These are phyloP conservation scores for Pholiota adiposa DNA, from an alignment of 1,284 basidiomycete species.

Conservation along the genomic window DNA sequence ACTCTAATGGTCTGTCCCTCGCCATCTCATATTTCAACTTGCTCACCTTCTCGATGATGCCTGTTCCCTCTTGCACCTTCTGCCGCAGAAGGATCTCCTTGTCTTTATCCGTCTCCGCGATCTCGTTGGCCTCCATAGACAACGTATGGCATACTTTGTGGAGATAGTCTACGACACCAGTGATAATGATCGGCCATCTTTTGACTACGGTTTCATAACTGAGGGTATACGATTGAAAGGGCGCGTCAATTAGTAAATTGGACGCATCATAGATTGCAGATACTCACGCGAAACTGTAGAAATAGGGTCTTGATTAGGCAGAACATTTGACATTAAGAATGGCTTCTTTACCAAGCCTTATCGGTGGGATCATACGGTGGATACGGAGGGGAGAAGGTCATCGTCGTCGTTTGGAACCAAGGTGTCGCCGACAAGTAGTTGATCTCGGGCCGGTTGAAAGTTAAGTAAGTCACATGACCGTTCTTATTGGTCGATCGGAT, in stretches of 20 bases:
- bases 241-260: not conserved
- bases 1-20: constrained; percentile 78
- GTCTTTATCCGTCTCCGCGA: constrained; percentile 20
- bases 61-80: constrained; percentile 82
- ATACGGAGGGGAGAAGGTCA: constrained; percentile 54
- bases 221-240: not conserved
- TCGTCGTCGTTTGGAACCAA: constrained; percentile 11
- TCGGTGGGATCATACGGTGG: constrained; percentile 73
- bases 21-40: constrained; percentile 92
- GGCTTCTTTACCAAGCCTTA: constrained; percentile 50
- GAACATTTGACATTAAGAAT: not conserved
- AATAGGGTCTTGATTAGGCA: constrained; percentile 1
- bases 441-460: not conserved
- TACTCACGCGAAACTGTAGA: constrained; percentile 58
- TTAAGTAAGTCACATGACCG: not conserved
- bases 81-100: constrained; percentile 27
- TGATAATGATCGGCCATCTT: constrained; percentile 83
- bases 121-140: constrained; percentile 24
- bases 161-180: constrained; percentile 36
- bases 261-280: constrained; percentile 2
- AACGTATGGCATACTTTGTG: constrained; percentile 39
- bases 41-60: constrained; percentile 79
- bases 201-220: constrained; percentile 55
- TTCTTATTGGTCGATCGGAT: too few species aligned
- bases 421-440: not conserved